Evolutionary conservation across 202 grass and related monocot species (phyloP), one percentile per base, ranked within the genome.

Genomic region (Schoenoplectus triqueter): DNA sequence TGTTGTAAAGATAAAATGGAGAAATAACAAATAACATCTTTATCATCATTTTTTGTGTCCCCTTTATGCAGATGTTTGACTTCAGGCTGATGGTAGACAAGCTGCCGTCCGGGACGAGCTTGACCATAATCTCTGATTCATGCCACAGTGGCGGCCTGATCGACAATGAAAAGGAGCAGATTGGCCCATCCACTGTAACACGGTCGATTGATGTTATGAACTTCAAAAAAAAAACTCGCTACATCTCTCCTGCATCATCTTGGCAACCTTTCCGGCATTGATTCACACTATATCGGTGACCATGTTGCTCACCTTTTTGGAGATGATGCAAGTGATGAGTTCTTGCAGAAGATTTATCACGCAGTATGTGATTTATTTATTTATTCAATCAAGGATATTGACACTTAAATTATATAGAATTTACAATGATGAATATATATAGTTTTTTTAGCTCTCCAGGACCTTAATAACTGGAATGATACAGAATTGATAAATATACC

Each of bases 131-230:
- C 20, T 95, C 88, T 1, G 86, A 94, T n/a, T 90, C 92, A 14
- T 89, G 92, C 86, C 88, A 90, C 86, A 92, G 85, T 52, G 87
- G 92, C 7, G 92, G 92, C 4, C 92, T 95, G 69, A 95, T 95
- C 64, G 92, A 94, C 86, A 67, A 84, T 4, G 90, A 94, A 71
- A 94, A 90, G 78, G 92, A 94, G 86, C 90, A 94, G 64, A 94
- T 94, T 44, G 92, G 94, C 62, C 87, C 90, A 8, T 70, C 69
- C 22, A 80, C 80, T 3, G 20, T 80, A 81, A 7, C 4, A 7
- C 60, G 17, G 6, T 63, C 59, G 9, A 14, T 7, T 7, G 18
- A 1, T 78, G 8, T 10, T 15, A 17, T 0, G 2, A 2, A 5
- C 6, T 0, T 0, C 0, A 0, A 1, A 44, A 31, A 11, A 7